Evolutionary conservation across 768 basidiomycete species (phyloP).

Genomic region (Holtermannia corniformis): DNA sequence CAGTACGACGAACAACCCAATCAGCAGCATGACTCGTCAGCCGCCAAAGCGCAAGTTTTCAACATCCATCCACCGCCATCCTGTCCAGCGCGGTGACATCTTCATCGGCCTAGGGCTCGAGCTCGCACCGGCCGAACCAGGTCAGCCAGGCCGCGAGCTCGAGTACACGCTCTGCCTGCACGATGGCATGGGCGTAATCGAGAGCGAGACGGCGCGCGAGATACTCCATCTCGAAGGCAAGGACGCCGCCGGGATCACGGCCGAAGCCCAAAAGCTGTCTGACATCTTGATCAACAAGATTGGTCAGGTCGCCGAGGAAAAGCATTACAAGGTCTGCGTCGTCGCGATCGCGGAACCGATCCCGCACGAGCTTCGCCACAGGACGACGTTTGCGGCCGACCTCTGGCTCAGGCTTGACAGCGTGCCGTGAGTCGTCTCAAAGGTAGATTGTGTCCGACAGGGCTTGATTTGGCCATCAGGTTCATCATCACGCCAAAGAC

Average conservation of each 20-base stretch:
- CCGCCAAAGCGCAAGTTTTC: no score
- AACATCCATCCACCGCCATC: constrained; percentile 4
- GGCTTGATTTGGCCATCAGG: constrained; percentile 4
- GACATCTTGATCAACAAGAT: constrained; percentile 13
- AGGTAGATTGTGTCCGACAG: background rate
- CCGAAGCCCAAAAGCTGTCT: constrained; percentile 12
- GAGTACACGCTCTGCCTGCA: constrained; percentile 27
- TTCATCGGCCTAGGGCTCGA: constrained; percentile 28
- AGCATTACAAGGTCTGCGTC: constrained; percentile 26
- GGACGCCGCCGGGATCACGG: constrained; percentile 5
- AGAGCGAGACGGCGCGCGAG: constrained; percentile 19
- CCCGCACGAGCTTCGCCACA: constrained; percentile 18
- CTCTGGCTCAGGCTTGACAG: constrained; percentile 33
- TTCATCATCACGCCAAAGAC: constrained; percentile 32
- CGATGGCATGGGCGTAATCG: constrained; percentile 32
- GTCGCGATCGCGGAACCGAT: constrained; percentile 29
- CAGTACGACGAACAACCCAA: no score
- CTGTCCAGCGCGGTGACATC: constrained; percentile 21
- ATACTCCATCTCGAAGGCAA: background rate
- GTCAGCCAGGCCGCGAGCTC: constrained; percentile 10
- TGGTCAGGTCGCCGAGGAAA: constrained; percentile 15
- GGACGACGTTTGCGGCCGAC: constrained; percentile 15
- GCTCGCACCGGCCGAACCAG: constrained; percentile 2
- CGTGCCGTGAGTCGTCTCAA: constrained; percentile 22
- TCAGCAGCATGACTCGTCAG: no score